Base-by-base conservation (phyloP, 805 yeast genomes). In the Candida berthetii region DNA sequence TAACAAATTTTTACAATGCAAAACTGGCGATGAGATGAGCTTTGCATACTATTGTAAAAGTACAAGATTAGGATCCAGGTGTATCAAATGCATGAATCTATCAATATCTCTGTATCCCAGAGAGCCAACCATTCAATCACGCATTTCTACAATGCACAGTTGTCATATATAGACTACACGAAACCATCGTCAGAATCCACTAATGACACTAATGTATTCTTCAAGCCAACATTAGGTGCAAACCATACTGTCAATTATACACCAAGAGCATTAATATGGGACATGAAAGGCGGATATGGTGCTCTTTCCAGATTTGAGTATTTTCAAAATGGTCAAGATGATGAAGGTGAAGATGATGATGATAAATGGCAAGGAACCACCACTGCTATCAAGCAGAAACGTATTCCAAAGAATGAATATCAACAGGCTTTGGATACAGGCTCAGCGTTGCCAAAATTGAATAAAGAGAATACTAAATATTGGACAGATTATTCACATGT, bases 181-280 rank as follows among this genome's bases (percentile, higher is more conserved):
- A 55, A 57, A 31, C 52, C 57, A 8, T 45, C 46, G 34, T 45
- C 48, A 11, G 41, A 53, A 35, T 42, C 53, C 19, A 42, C 49
- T 4, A 56, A 60, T 42, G 75, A 72, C 45, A 73, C 82, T 3
- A 40, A 62, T 15, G 66, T 80, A 3, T 70, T 71, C 45, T 68
- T 80, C 47, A 62, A 68, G 32, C 64, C 74, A 5, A 69, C 70
- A 1, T 49, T 64, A 1, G 42, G 47, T 3, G 46, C 67, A 35
- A 60, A 68, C 8, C 71, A 72, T 40, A 61, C 76, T 0, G 72
- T 74, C 1, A 74, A 79, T n/a, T 87, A 78, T 55, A 70, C 82
- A n/a, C 98, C 99, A 1, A 64, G 98, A 42, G 77, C 85, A 0
- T 52, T 88, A 29, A 52, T 88, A n/a, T 87, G 90, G 82, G 98